phyloP scores from a whole-genome alignment of 2,329 filamentous ascomycete species.

The Dichotomopilus funicola region DNA sequence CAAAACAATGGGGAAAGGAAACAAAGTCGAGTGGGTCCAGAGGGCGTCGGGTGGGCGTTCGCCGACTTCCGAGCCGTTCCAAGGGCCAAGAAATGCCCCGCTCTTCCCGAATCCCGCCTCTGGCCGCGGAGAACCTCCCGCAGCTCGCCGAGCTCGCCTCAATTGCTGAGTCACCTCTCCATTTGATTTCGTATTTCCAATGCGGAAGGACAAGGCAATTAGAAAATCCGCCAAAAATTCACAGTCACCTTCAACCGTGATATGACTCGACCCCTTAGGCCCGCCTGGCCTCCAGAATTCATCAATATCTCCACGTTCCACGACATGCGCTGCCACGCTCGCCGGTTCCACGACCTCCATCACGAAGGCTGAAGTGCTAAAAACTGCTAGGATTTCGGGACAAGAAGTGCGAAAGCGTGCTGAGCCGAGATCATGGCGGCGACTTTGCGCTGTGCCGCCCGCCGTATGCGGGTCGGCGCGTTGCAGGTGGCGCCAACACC shows the following conservation, averaged over 20 bases:
- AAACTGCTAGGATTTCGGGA: not conserved
- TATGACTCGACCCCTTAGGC: constrained; percentile 9
- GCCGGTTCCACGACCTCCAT: not conserved
- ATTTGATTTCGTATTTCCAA: not conserved
- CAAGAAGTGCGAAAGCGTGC: not conserved
- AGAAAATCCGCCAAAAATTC: no score
- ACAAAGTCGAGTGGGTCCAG: not conserved
- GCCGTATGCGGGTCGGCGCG: constrained; percentile 11
- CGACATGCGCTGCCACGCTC: constrained; percentile 13
- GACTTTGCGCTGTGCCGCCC: constrained; percentile 12
- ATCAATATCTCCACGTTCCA: not conserved
- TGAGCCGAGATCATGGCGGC: constrained; percentile 9
- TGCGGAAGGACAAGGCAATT: not conserved
- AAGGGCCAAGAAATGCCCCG: not conserved
- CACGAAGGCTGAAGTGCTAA: constrained; percentile 4
- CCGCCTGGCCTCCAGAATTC: not conserved
- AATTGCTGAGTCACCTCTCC: constrained; percentile 10
- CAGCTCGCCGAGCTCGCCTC: constrained; percentile 1
- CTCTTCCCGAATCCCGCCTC: constrained; percentile 6
- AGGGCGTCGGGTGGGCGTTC: constrained; percentile 1
- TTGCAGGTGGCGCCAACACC: constrained; percentile 9
- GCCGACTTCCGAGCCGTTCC: constrained; percentile 11
- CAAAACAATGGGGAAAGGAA: not conserved
- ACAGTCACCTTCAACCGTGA: not conserved
- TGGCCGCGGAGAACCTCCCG: not conserved